Base-by-base conservation (phyloP, 148 eudicot species). In the Heliosperma pusillum region DNA sequence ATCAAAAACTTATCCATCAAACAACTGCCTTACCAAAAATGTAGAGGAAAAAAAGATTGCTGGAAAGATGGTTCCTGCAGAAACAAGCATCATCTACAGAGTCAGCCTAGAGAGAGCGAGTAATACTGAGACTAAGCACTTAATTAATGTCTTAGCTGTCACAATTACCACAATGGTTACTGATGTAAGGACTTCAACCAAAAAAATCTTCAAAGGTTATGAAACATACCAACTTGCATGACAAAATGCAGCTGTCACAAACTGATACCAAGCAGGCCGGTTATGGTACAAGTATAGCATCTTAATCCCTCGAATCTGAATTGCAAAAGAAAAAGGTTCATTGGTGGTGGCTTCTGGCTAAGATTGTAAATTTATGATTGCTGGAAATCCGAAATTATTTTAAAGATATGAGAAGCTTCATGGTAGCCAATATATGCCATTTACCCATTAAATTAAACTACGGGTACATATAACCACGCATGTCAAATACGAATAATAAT, bases 1-100 rank as follows among this genome's bases (percentile, higher is more conserved):
- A 55, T 44, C 26, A 68, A 50, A 70, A n/a, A 12, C 15, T 10
- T 63, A 69, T 52, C 33, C 52, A 68, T 25, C 56, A 20, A 25
- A 21, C 27, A 27, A 47, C 40, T 21, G 69, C 36, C 91, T 85
- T 88, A 95, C 99, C 99, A 75, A 95, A 92, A 71, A 95, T 95
- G 77, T 95, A 95, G 76, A 95, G 77, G 86, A 95, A 95, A 89
- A 95, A 95, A 47, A 95, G 97, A 85, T 95, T 95, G 93, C 97
- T 92, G 42, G 97, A 92, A 26, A 95, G 91, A 87, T 95, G 99
- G 76, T 86, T 89, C 99, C 99, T 95, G 96, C 79, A 80, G 20
- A 66, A 58, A 71, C 17, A 7, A 76, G 42, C 42, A 61, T 52
- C 26, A 74, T 40, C 70, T 15, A 76, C 76, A 63, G 64, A 60